Conservation (phyloP, 371 early-diverging fungal genomes). For the Chytridium lagenaria region DNA sequence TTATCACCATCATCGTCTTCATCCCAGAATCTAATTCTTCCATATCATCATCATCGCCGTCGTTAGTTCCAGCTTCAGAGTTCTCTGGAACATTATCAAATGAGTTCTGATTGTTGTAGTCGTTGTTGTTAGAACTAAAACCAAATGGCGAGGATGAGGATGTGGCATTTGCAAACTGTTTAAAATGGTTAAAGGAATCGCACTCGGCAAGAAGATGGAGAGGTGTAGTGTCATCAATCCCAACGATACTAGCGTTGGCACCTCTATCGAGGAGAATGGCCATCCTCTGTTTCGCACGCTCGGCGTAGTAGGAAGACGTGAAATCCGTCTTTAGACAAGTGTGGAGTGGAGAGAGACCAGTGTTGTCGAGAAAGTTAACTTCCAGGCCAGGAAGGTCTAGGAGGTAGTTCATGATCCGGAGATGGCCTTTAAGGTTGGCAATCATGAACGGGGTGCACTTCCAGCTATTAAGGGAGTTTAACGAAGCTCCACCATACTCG, state of each 20-base stretch:
- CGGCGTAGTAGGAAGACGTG: slow-evolving; percentile 44
- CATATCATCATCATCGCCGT: slow-evolving; percentile 48
- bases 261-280: slow-evolving; percentile 50
- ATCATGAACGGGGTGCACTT: slow-evolving; percentile 62
- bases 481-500: slow-evolving; percentile 53
- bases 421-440: slow-evolving; percentile 67
- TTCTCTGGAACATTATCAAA: slow-evolving; percentile 1
- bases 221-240: slow-evolving; percentile 56
- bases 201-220: slow-evolving; percentile 51
- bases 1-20: not conserved
- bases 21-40: not conserved
- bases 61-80: slow-evolving; percentile 20
- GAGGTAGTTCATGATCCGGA: slow-evolving; percentile 56
- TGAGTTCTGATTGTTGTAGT: too few species aligned
- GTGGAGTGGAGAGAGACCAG: slow-evolving; percentile 63
- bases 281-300: slow-evolving; percentile 45
- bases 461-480: slow-evolving; percentile 61
- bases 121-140: too few species aligned
- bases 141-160: too few species aligned
- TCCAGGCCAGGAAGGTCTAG: slow-evolving; percentile 48
- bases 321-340: slow-evolving; percentile 39
- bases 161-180: too few species aligned
- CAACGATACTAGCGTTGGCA: slow-evolving; percentile 50
- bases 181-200: not conserved
- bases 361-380: slow-evolving; percentile 59